Evolutionary conservation across 306 rosid species (phyloP), one percentile per base, ranked within the genome.

Genomic region (Cyclanthera cordifolia): DNA sequence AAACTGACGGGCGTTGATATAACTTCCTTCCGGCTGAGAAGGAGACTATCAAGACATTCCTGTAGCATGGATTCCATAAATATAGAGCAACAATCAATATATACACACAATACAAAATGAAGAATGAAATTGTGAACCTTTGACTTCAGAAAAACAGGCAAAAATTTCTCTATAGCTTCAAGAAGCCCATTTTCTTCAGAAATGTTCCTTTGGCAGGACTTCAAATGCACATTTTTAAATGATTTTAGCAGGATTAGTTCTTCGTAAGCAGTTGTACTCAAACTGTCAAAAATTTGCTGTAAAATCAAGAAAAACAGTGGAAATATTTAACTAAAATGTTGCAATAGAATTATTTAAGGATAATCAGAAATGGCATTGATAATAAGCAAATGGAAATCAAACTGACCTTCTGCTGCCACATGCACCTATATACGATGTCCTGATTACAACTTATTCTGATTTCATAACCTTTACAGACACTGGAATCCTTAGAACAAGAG

Each of bases 361-460:
- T 34, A 34, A 34, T 34, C 41, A 34, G 41, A 34, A 34, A 56
- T 67, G 73, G 53, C 13, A 43, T 73, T 34, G 50, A 57, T 13
- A 8, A 8, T 32, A 32, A 67, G 7, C 19, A 48, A n/a, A 67
- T 45, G 53, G 43, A 64, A 13, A 23, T 14, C 63, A 20, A 58
- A 71, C 63, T 67, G 76, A 80, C 95, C 83, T 93, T 93, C 52
- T 93, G 98, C 74, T 87, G 93, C 98, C 95, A 93, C 91, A 89
- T 72, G 87, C 87, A 93, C 65, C 75, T 80, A 59, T 77, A 79
- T 58, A 79, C 80, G 72, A 81, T 67, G 57, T 76, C 75, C 73
- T 80, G 93, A 69, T 82, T 80, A 50, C 83, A 84, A 77, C 77
- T 53, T 51, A 84, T 63, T 54, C 85, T 76, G 53, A 74, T 74